Evolutionary conservation across 1,284 basidiomycete species (phyloP).

Genomic region (Ganoderma resinaceum): DNA sequence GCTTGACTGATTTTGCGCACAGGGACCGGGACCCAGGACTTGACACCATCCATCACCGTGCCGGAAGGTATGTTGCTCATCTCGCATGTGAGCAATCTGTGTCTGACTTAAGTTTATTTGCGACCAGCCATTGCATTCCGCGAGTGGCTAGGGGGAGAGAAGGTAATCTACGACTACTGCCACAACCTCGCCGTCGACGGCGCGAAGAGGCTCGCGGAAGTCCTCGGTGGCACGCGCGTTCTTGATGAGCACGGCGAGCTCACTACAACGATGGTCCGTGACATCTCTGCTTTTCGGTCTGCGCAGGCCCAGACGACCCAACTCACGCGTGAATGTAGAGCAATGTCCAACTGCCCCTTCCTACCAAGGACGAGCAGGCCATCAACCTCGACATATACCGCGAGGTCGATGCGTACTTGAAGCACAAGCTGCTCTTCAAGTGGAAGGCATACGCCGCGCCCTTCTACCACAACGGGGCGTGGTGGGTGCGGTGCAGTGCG

Average conservation of each 20-base stretch:
- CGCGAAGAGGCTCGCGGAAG: slow-evolving; percentile 67
- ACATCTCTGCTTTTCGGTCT: neutral
- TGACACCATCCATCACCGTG: slow-evolving; percentile 60
- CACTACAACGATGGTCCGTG: slow-evolving; percentile 76
- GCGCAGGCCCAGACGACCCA: neutral
- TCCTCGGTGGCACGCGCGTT: slow-evolving; percentile 66
- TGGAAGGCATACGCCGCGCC: slow-evolving; percentile 52
- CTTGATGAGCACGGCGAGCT: slow-evolving; percentile 66
- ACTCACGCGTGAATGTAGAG: slow-evolving; percentile 35
- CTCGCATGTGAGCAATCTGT: slow-evolving; percentile 6
- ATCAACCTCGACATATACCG: slow-evolving; percentile 17
- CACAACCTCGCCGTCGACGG: slow-evolving; percentile 78
- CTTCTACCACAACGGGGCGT: slow-evolving; percentile 65
- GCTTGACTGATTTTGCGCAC: neutral
- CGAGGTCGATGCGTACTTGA: slow-evolving; percentile 45
- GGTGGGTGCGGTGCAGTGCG: slow-evolving; percentile 76
- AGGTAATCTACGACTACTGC: slow-evolving; percentile 79
- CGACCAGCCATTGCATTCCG: slow-evolving; percentile 77
- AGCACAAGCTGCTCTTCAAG: slow-evolving; percentile 47
- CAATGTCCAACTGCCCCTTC: slow-evolving; percentile 41
- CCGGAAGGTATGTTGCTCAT: slow-evolving; percentile 49
- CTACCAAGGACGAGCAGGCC: slow-evolving; percentile 28
- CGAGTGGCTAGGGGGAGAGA: slow-evolving; percentile 84
- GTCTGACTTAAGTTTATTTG: neutral
- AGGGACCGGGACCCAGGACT: slow-evolving; percentile 81